Base-by-base conservation (phyloP, 495 filamentous ascomycete genomes). In the Penicillium goetzii region DNA sequence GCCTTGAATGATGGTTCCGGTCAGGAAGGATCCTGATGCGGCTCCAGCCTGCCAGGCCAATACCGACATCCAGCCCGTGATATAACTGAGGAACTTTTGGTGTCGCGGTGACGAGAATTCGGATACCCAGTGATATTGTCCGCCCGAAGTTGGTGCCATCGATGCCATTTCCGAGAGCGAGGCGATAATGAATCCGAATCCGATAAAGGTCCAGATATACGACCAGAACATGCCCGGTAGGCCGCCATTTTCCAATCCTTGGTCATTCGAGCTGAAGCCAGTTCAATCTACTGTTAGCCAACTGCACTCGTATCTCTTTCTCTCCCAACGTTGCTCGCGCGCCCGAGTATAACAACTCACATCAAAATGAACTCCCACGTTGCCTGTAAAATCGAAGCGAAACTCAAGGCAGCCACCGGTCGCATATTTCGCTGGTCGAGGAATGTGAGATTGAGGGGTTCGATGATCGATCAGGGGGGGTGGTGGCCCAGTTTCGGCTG, bases 71-170 rank as follows among this genome's bases (percentile, higher is more conserved):
- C 83, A 86, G 5, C 83, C 79, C 19, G 77, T 76, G 15, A 80
- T 62, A 63, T 83, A 85, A 45, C 78, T 81, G 4, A 83, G 61
- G 43, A 77, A 77, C 49, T 75, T 75, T 59, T 83, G 82, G 26
- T 65, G 72, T 26, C 63, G 60, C 4, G 67, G 72, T 1, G 78
- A 76, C 0, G 80, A 70, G 53, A 84, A 83, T 56, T 84, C 82
- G 2, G 76, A 81, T 0, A 81, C 78, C 80, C 80, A 83, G 58
- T 83, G 80, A 47, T 81, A 83, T 62, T 83, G 78, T 1, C 78
- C 79, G 30, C 78, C 81, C 4, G 75, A 59, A 0, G 68, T 70
- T 4, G 68, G 68, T 6, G 64, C 64, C 73, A 78, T 78, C 0
- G 78, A 78, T 2, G 76, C 76, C 75, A 80, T 77, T 60, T 79